Evolutionary conservation across 345 rosid genomes (phyloP).

Genomic region (Moricandia arvensis): DNA sequence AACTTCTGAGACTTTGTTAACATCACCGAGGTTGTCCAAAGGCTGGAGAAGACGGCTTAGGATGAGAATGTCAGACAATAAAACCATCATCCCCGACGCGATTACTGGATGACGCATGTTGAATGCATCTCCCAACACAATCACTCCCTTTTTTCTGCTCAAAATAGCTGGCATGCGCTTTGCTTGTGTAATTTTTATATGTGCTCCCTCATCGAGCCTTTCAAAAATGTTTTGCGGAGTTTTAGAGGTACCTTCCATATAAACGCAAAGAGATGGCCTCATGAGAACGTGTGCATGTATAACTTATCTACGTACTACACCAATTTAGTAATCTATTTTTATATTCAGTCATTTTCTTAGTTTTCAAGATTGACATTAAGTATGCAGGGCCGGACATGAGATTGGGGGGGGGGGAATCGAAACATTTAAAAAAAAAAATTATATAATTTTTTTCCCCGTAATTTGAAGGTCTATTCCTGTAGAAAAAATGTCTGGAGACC

Average conservation of each 20-base stretch:
- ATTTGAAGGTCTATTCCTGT: too few species aligned
- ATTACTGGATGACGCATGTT: slow-evolving; percentile 55
- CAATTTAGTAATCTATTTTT: not conserved
- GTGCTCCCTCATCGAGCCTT: slow-evolving; percentile 36
- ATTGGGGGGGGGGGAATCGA: too few species aligned
- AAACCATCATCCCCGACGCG: slow-evolving; percentile 57
- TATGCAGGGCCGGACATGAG: too few species aligned
- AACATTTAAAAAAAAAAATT: too few species aligned
- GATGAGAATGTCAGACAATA: slow-evolving; percentile 49
- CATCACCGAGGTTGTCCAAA: slow-evolving; percentile 27
- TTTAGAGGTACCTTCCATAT: slow-evolving; percentile 11
- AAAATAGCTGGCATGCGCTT: slow-evolving; percentile 46
- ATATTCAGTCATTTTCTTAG: not conserved
- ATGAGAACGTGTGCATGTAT: not conserved
- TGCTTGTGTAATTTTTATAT: slow-evolving; percentile 38
- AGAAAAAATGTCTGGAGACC: too few species aligned
- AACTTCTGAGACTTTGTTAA: slow-evolving; percentile 11
- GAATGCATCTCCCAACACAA: slow-evolving; percentile 55
- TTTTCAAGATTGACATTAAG: too few species aligned
- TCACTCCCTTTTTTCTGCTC: slow-evolving; percentile 44
- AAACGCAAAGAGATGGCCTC: not conserved
- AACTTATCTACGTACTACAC: not conserved
- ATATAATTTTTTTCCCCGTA: too few species aligned
- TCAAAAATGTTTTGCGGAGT: not conserved
- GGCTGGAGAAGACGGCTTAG: slow-evolving; percentile 45